phyloP scores from a whole-genome alignment of 2,329 filamentous ascomycete genomes.

The Trichoderma citrinoviride region DNA sequence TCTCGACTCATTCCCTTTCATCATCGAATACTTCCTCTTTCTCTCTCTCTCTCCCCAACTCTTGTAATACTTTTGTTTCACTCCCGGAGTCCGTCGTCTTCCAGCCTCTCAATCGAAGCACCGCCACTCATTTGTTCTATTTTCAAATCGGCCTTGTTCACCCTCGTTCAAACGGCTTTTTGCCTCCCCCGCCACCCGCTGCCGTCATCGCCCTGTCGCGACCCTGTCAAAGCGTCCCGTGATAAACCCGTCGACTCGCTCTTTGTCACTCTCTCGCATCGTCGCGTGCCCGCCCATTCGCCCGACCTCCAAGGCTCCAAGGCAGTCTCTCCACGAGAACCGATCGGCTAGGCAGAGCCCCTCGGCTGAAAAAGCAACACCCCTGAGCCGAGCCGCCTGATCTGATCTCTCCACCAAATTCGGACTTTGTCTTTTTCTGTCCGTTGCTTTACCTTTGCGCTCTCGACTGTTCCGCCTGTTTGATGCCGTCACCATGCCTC shows the following conservation, averaged over 20 bases:
- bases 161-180: slow-evolving; percentile 12
- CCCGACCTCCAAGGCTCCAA: slow-evolving; percentile 8
- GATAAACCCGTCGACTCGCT: background rate
- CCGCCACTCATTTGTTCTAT: slow-evolving; percentile 14
- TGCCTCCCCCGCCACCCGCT: slow-evolving; percentile 15
- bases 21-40: background rate
- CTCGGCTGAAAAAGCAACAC: slow-evolving; percentile 14
- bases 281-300: slow-evolving; percentile 20
- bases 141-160: background rate
- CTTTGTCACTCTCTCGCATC: slow-evolving; percentile 1
- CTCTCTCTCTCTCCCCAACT: background rate
- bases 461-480: background rate
- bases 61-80: background rate
- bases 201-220: slow-evolving; percentile 20
- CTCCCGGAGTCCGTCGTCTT: background rate
- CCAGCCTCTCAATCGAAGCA: background rate
- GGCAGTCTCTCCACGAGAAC: slow-evolving; percentile 8
- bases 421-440: background rate
- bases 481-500: slow-evolving; percentile 34
- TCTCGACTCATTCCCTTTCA: background rate
- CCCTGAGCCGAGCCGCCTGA: slow-evolving; percentile 12
- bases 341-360: slow-evolving; percentile 9
- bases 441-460: background rate
- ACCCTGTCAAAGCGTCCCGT: slow-evolving; percentile 9
- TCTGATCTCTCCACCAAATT: slow-evolving; percentile 14